Evolutionary conservation across 441 rosid genomes (phyloP), one percentile per base, ranked within the genome.

Genomic region (Eruca vesicaria): DNA sequence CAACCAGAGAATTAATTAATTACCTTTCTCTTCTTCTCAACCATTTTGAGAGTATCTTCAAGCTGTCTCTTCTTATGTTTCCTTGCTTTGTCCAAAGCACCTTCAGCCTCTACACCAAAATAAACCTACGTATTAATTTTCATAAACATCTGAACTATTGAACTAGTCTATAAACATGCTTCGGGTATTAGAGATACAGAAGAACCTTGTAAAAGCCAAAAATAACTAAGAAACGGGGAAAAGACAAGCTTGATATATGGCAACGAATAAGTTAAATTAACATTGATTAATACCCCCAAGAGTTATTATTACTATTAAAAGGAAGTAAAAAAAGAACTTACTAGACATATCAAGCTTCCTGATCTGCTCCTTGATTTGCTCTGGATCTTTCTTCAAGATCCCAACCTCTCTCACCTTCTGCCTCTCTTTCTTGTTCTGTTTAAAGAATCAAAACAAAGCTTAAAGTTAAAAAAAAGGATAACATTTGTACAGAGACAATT

Each of bases 361-460:
- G 74, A 95, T 95, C 82, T 95, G 98, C 32, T 95, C 99, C 87
- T 61, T 88, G 61, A 95, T 87, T 57, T 81, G 81, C n/a, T 87
- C 96, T 0, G 98, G 99, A 79, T 95, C 99, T 83, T 95, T 95
- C 85, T 95, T 95, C 86, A 93, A 77, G 77, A 95, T 91, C 38
- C 99, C 99, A 53, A 93, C 99, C 78, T 95, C 99, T 79, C 99
- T 90, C 78, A 95, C 99, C 84, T 95, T 95, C 86, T 95, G 90
- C 35, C 98, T 86, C 78, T 95, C 99, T 71, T 91, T 95, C 89
- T 95, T 95, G 83, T 93, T 95, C 98, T 93, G 95, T 79, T 45
- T 35, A 10, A 56, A 71, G 2, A 43, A 67, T 14, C 64, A 68
- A 73, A 61, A 4, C 16, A 14, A 6, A 57, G 1, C 62, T 26